Base-by-base conservation (phyloP, 345 rosid species). In the Psidium friedrichsthalianum region DNA sequence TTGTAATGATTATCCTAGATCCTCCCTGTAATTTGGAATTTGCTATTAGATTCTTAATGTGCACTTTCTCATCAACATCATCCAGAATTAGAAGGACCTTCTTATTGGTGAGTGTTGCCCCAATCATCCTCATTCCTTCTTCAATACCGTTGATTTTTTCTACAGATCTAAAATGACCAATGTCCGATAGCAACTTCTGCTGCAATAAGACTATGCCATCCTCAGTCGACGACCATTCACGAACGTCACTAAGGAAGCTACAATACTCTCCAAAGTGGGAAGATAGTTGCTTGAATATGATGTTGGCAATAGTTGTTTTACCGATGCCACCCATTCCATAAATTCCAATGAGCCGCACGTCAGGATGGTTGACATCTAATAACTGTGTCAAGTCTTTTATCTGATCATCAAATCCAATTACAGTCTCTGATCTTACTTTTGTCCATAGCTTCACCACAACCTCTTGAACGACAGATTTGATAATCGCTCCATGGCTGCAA, bases 221-320 rank as follows among this genome's bases (percentile, higher is more conserved):
- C 16, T 13, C 4, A 2, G 13, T 57, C 14, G 1, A 56, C 0
- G 29, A 20, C 1, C 3, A 15, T 24, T 51, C 84, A 57, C 90
- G 84, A 14, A 92, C 83, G 20, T 84, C 56, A 8, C 64, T 11
- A 6, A 92, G 84, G 86, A 93, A 92, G 56, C 82, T 84, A 42
- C 89, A 82, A 2, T 52, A 84, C 61, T 88, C 4, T 25, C 61
- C 64, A 51, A 88, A 93, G 20, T 82, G 24, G 51, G 2, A 3
- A 0, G 61, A 40, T 7, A 93, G 25, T 85, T 85, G 74, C 29
- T 86, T 87, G 18, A 36, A 85, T 53, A 84, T 6, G n/a, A 82
- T 11, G 1, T 61, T 81, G 0, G 84, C 86, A 83, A 86, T 8
- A 27, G 82, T 85, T 20, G 87, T 81, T 40, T 85, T 85, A 24